phyloP scores from a whole-genome alignment of 495 filamentous ascomycete genomes.

The Letharia columbiana region DNA sequence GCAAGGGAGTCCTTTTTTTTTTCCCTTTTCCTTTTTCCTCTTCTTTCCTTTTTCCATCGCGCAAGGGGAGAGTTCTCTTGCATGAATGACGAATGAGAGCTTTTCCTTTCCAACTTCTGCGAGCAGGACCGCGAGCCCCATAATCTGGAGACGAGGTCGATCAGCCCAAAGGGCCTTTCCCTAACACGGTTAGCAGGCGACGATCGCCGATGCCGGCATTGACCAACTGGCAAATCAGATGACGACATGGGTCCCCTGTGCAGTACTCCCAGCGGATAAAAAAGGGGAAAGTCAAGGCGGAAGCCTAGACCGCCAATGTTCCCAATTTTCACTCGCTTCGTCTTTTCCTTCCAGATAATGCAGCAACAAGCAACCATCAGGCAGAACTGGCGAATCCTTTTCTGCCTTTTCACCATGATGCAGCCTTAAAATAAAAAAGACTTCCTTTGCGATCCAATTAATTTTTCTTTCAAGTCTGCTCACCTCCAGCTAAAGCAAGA shows the following conservation, averaged over 20 bases:
- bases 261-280: not conserved
- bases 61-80: not conserved
- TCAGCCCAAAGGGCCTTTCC: not conserved
- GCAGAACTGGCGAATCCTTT: too few species aligned
- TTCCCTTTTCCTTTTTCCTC: too few species aligned
- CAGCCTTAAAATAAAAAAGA: not conserved
- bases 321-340: not conserved
- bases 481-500: not conserved
- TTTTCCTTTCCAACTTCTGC: not conserved
- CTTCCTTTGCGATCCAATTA: not conserved
- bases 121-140: constrained; percentile 8
- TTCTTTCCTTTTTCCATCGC: too few species aligned
- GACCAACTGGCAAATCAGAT: not conserved
- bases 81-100: not conserved
- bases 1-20: not conserved
- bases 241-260: not conserved
- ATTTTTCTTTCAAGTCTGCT: not conserved
- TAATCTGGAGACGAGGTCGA: constrained; percentile 18
- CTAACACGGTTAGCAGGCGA: too few species aligned
- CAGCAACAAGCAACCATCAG: too few species aligned
- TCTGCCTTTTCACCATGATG: not conserved
- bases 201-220: not conserved
- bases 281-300: not conserved
- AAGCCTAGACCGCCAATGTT: not conserved
- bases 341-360: too few species aligned